A percentile compares a stretch with the other conserved stretches of the same genome.
phyloP scores from a whole-genome alignment of 2,329 filamentous ascomycete genomes.

The Fusarium solani-melongenae region DNA sequence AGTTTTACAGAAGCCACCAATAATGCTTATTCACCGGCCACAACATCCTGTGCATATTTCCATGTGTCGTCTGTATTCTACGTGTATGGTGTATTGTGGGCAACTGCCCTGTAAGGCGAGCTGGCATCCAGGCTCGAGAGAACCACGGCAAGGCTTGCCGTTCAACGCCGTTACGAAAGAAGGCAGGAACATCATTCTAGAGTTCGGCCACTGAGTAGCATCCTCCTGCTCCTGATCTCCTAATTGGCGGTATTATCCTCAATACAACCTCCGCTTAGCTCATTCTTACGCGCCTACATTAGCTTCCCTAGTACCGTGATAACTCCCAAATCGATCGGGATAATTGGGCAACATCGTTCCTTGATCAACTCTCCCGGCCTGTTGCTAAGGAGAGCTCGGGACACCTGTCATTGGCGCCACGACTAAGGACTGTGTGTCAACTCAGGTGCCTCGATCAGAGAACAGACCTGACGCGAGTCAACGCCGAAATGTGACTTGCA shows the following conservation, averaged over 20 bases:
- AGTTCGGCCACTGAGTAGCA: neutral
- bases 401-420: neutral
- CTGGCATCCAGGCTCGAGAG: neutral
- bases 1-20: neutral
- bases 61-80: neutral
- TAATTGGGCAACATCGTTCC: neutral
- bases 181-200: neutral
- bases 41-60: neutral
- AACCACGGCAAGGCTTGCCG: neutral
- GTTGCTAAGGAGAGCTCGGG: neutral
- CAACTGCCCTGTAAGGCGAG: neutral
- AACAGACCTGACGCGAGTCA: neutral
- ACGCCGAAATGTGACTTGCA: neutral
- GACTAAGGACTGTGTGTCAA: neutral
- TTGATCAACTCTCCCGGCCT: neutral
- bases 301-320: neutral
- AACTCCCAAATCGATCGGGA: neutral
- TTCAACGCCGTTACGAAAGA: neutral
- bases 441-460: neutral
- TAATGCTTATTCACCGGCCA: neutral
- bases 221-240: neutral
- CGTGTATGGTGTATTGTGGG: neutral
- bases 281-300: neutral
- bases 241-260: neutral
- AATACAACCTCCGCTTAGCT: neutral